Evolutionary conservation across 2,329 filamentous ascomycete genomes (phyloP).

Genomic region (Verticillium isaacii): DNA sequence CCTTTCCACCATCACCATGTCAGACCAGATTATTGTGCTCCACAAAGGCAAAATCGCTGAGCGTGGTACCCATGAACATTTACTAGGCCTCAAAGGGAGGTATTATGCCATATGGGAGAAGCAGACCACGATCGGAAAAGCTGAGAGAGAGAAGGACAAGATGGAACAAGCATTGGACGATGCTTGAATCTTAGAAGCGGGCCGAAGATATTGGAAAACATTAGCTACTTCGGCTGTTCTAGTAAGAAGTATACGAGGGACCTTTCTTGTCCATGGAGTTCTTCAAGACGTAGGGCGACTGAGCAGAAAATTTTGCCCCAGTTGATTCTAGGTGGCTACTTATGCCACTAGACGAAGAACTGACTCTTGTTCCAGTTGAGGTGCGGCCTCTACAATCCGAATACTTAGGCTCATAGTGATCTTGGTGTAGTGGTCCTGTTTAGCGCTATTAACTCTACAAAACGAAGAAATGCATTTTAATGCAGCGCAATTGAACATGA

Average conservation of each 20-base stretch:
- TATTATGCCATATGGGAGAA: slow-evolving; percentile 51
- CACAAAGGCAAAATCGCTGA: slow-evolving; percentile 46
- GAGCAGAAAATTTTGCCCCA: background rate
- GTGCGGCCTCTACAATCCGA: too few relatives aligned
- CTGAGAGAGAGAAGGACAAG: slow-evolving; percentile 23
- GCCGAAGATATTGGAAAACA: too few relatives aligned
- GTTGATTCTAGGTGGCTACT: background rate
- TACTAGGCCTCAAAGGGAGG: slow-evolving; percentile 37
- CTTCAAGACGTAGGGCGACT: background rate
- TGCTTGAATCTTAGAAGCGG: too few relatives aligned
- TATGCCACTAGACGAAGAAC: background rate
- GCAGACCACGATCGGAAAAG: slow-evolving; percentile 38
- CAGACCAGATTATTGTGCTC: slow-evolving; percentile 51
- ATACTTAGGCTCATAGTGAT: too few relatives aligned
- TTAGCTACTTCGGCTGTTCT: too few relatives aligned
- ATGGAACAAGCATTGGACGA: slow-evolving; percentile 5
- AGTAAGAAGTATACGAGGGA: too few relatives aligned
- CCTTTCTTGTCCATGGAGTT: background rate
- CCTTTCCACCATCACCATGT: slow-evolving; percentile 52
- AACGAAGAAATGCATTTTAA: too few relatives aligned
- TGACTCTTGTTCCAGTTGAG: background rate
- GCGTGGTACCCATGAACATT: slow-evolving; percentile 41
- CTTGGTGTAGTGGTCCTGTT: too few relatives aligned
- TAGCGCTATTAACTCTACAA: too few relatives aligned
- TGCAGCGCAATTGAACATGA: too few relatives aligned